phyloP scores from a whole-genome alignment of 2,329 filamentous ascomycete species.

The Talaromyces piceae region DNA sequence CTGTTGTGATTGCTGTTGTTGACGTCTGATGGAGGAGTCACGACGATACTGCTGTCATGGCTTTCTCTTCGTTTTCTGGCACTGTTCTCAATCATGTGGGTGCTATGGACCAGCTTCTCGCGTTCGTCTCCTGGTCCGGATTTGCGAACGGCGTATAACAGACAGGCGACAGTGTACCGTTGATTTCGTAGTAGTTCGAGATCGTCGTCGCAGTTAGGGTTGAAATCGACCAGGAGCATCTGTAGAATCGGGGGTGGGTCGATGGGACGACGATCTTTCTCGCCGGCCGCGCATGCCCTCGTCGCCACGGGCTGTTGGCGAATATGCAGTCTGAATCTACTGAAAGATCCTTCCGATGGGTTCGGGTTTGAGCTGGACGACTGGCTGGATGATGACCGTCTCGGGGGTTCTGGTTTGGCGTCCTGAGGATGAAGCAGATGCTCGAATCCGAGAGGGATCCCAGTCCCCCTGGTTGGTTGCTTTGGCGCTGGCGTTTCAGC shows the following conservation, averaged over 20 bases:
- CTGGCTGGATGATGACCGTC: conserved; percentile 17
- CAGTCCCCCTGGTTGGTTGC: conserved; percentile 13
- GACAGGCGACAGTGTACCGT: conserved; percentile 38
- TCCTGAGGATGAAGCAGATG: conserved; percentile 27
- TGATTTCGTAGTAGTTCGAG: conserved; percentile 31
- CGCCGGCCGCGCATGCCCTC: conserved; percentile 40
- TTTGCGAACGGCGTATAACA: conserved; percentile 30
- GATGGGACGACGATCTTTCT: conserved; percentile 39
- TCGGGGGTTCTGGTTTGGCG: conserved; percentile 16
- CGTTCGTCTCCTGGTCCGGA: conserved; percentile 9
- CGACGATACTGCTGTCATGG: conserved; percentile 13
- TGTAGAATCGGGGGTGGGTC: conserved; percentile 43
- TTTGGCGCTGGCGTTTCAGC: not conserved
- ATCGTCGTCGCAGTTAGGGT: conserved; percentile 31
- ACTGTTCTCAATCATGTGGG: conserved; percentile 10
- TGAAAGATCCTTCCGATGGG: conserved; percentile 7
- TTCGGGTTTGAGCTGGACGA: conserved; percentile 9
- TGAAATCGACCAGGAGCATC: conserved; percentile 38
- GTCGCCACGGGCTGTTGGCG: conserved; percentile 41
- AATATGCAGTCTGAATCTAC: conserved; percentile 36
- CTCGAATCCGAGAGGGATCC: conserved; percentile 31
- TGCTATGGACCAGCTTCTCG: conserved; percentile 13
- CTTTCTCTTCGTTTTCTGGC: conserved; percentile 12
- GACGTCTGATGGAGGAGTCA: not conserved
- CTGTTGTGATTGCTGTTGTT: no score